Evolutionary conservation across 257 asterid species (phyloP), one percentile per base, ranked within the genome.

Genomic region (Paraleonurus japonicus): DNA sequence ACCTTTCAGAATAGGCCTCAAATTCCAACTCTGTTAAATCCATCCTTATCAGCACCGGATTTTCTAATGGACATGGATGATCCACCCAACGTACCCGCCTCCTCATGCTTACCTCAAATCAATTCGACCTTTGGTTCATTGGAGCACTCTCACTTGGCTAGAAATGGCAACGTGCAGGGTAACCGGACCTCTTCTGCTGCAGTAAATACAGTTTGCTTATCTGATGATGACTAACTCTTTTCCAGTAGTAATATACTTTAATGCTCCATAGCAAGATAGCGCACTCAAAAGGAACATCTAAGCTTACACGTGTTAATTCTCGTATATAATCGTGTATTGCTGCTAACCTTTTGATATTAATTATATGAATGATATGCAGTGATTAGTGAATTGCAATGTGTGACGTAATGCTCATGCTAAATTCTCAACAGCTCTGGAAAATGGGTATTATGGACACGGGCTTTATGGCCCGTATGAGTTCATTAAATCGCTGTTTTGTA

Each of bases 141-240:
- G 55, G 85, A 69, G 43, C 77, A 59, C 22, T 51, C 88, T 15
- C 71, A 61, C 72, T 62, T 77, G 47, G 85, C 61, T 67, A 54
- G 61, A 24, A 28, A 67, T 32, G 70, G 73, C 48, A 19, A 61
- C 47, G 80, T 50, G 60, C 80, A 68, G 51, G 75, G 72, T 68
- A 79, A 76, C 61, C 22, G 4, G 30, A 37, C 73, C 48, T 33
- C 81, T 32, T 53, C 76, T 39, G 77, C 75, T 24, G 51, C 43
- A 60, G 59, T 77, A 19, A 27, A 72, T 76, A 83, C 81, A 24
- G 87, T 89, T 61, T 81, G 80, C 80, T 75, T 86, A 62, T 86
- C 90, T 4, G 90, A 87, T 70, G 92, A 84, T 0, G 84, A 85
- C 67, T 85, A 75, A 84, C 35, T 9, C 55, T 50, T 30, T 75